Percentiles rank a stretch among this genome's conserved stretches.
These are phyloP conservation scores for Mycena vulgaris DNA, from an alignment of 768 basidiomycete species.

Conservation along the genomic window DNA sequence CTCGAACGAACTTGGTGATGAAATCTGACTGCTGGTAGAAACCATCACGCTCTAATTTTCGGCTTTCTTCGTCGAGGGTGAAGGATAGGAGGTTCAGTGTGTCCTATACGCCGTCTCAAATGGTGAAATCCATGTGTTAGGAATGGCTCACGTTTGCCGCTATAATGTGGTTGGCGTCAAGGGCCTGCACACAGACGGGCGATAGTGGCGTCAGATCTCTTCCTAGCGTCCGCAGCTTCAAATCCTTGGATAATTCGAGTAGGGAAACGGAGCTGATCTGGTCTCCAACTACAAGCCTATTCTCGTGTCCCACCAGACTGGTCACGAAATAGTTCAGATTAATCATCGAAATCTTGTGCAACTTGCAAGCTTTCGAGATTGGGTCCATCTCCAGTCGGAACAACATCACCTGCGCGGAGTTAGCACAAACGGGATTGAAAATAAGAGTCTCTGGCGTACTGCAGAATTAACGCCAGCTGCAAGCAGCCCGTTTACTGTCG, in stretches of 20 bases:
- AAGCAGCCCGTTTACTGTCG: conserved; percentile 64
- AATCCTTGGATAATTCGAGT: conserved; percentile 62
- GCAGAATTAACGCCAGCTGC: conserved; percentile 84
- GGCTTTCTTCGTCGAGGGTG: conserved; percentile 55
- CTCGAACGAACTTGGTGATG: conserved; percentile 81
- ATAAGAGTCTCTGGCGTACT: conserved; percentile 58
- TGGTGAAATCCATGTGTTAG: background rate
- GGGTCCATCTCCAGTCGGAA: conserved; percentile 58
- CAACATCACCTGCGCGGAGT: conserved; percentile 60
- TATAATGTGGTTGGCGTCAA: conserved; percentile 70
- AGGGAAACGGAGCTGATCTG: conserved; percentile 85
- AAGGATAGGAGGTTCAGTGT: conserved; percentile 80
- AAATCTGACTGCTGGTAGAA: conserved; percentile 83
- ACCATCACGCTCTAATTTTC: conserved; percentile 72
- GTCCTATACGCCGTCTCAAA: conserved; percentile 57
- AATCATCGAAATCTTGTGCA: conserved; percentile 72
- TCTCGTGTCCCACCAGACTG: conserved; percentile 69
- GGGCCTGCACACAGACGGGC: conserved; percentile 76
- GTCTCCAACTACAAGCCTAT: conserved; percentile 81
- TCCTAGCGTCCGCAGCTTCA: conserved; percentile 68
- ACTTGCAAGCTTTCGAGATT: conserved; percentile 48
- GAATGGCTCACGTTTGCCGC: conserved; percentile 78
- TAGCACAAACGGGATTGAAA: no score
- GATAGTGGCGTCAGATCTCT: conserved; percentile 85
- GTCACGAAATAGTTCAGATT: conserved; percentile 88